Evolutionary conservation across 2,329 filamentous ascomycete species (phyloP).

Genomic region (Leptodontidium sp.): DNA sequence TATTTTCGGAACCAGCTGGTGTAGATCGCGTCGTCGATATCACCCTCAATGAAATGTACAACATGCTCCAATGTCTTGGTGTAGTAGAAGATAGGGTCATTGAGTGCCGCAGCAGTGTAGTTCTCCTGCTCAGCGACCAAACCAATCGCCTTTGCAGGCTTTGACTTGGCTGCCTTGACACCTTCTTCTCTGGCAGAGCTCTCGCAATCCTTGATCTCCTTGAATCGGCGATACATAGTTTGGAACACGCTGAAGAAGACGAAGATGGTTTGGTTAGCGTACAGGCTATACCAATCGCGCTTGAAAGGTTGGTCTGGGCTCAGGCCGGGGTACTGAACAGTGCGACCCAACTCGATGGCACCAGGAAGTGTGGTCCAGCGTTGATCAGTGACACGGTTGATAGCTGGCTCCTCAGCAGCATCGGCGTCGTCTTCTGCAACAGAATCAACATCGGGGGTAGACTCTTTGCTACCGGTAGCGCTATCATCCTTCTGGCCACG

Average conservation of each 20-base stretch:
- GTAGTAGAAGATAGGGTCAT: conserved; percentile 76
- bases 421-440: conserved; percentile 79
- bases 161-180: conserved; percentile 73
- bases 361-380: conserved; percentile 70
- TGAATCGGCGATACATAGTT: conserved; percentile 84
- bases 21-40: conserved; percentile 82
- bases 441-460: conserved; percentile 84
- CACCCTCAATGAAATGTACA: conserved; percentile 83
- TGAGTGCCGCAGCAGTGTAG: conserved; percentile 66
- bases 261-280: conserved; percentile 89
- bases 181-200: conserved; percentile 78
- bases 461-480: conserved; percentile 84
- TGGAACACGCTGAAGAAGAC: conserved; percentile 96
- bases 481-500: conserved; percentile 82
- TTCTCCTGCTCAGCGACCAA: conserved; percentile 85
- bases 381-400: conserved; percentile 70
- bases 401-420: conserved; percentile 62
- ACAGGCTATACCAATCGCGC: conserved; percentile 86
- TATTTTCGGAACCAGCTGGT: conserved; percentile 92
- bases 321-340: conserved; percentile 66
- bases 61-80: conserved; percentile 84
- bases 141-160: conserved; percentile 84
- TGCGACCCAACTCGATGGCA: conserved; percentile 51
- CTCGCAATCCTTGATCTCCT: conserved; percentile 83
- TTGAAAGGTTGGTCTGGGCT: conserved; percentile 83